These are phyloP conservation scores for Neobulgaria alba DNA, from an alignment of 2,329 filamentous ascomycete genomes.

Conservation along the genomic window DNA sequence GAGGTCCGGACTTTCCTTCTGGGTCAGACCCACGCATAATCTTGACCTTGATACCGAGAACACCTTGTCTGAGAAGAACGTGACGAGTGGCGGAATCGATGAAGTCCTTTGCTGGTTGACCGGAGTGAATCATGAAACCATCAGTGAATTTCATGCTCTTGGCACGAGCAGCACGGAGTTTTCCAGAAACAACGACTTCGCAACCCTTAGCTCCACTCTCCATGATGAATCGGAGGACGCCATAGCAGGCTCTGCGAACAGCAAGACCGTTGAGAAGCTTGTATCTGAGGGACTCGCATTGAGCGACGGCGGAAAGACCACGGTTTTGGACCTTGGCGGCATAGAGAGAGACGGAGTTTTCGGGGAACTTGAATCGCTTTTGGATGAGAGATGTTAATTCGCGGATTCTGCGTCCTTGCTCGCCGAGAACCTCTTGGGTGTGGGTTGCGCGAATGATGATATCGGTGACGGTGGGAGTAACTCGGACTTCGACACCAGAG, in stretches of 20 bases:
- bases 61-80: constrained; percentile 99
- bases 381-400: constrained; percentile 99
- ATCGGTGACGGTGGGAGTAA: constrained; percentile 98
- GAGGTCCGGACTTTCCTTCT: constrained; percentile 96
- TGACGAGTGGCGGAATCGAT: constrained; percentile 98
- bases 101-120: constrained; percentile 99
- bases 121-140: constrained; percentile 99
- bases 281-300: constrained; percentile 99
- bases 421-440: constrained; percentile 99
- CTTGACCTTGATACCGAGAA: constrained; percentile 99
- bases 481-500: constrained; percentile 99
- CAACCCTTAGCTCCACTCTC: constrained; percentile 99
- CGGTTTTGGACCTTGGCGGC: constrained; percentile 99
- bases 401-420: constrained; percentile 99
- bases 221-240: constrained; percentile 99
- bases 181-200: constrained; percentile 98
- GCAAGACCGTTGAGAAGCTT: constrained; percentile 99
- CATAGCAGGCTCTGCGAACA: constrained; percentile 97
- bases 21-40: constrained; percentile 99
- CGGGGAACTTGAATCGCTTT: constrained; percentile 99
- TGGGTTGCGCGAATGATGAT: constrained; percentile 99
- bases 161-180: constrained; percentile 96
- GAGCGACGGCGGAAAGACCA: constrained; percentile 97
- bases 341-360: constrained; percentile 99
- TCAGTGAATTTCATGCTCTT: constrained; percentile 99